These are phyloP conservation scores for Parafenestella ontariensis DNA, from an alignment of 2,329 filamentous ascomycete species.

Conservation along the genomic window DNA sequence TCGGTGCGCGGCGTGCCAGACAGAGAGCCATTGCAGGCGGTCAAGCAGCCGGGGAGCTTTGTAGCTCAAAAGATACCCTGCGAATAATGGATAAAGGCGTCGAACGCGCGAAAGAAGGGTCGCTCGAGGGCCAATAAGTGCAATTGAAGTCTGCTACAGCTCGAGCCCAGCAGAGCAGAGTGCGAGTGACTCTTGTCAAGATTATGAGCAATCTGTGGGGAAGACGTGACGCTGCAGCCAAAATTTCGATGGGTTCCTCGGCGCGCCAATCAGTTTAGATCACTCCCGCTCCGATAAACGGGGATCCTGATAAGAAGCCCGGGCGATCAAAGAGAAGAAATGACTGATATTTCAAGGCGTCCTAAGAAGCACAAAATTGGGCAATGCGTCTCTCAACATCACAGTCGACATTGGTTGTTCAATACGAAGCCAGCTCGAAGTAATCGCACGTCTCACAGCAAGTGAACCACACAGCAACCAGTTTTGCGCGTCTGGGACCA, in stretches of 20 bases:
- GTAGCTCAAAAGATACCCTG: slow-evolving; percentile 35
- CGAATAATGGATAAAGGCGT: slow-evolving; percentile 18
- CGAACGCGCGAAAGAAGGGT: slow-evolving; percentile 24
- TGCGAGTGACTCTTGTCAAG: slow-evolving; percentile 34
- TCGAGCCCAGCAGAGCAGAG: slow-evolving; percentile 37
- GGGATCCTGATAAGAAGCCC: slow-evolving; percentile 30
- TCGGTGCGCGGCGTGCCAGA: slow-evolving; percentile 51
- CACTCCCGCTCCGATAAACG: slow-evolving; percentile 33
- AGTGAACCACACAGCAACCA: neutral
- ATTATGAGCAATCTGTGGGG: slow-evolving; percentile 42
- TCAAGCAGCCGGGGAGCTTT: slow-evolving; percentile 40
- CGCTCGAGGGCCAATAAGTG: slow-evolving; percentile 24
- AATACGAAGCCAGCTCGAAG: neutral
- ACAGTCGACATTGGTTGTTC: neutral
- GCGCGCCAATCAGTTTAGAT: slow-evolving; percentile 32
- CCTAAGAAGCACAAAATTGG: neutral
- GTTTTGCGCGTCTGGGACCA: slow-evolving; percentile 18
- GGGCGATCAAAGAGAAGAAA: slow-evolving; percentile 17
- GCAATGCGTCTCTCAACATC: neutral
- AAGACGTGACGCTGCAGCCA: slow-evolving; percentile 36
- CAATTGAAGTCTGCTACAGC: slow-evolving; percentile 43
- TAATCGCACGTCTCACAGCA: neutral
- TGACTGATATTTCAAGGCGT: slow-evolving; percentile 1
- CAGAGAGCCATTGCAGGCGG: slow-evolving; percentile 50
- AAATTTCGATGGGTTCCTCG: slow-evolving; percentile 39